phyloP scores from a whole-genome alignment of 2,329 filamentous ascomycete species.

The Furcasterigmium sp. region DNA sequence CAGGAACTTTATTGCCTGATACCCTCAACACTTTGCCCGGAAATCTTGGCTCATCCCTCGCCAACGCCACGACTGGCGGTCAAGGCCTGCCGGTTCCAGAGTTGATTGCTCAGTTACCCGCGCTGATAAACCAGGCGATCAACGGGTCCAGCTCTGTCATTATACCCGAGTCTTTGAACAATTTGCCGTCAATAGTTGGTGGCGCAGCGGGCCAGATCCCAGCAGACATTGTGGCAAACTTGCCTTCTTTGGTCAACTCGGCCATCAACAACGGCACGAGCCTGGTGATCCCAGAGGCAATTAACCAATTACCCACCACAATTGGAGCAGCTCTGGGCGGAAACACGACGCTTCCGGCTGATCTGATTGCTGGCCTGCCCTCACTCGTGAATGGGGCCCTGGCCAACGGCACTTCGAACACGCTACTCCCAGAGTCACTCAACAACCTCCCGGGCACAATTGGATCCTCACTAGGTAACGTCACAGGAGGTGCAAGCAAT shows the following conservation, averaged over 20 bases:
- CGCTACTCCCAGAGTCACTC: background rate
- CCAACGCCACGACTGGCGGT: background rate
- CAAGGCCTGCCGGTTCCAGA: background rate
- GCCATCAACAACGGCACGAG: background rate
- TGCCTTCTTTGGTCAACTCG: background rate
- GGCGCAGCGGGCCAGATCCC: too few species aligned
- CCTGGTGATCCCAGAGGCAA: background rate
- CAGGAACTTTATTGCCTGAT: background rate
- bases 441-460: conserved; percentile 2
- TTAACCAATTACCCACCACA: background rate
- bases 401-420: background rate
- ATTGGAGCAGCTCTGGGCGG: background rate
- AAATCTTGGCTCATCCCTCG: background rate
- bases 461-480: background rate
- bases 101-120: background rate
- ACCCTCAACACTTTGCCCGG: background rate
- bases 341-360: background rate
- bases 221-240: background rate
- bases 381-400: background rate
- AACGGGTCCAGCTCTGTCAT: background rate
- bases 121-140: background rate
- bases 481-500: background rate
- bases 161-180: background rate
- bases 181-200: background rate
- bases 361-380: background rate